Evolutionary conservation across 1,284 basidiomycete species (phyloP).

Genomic region (Melampsora americana): DNA sequence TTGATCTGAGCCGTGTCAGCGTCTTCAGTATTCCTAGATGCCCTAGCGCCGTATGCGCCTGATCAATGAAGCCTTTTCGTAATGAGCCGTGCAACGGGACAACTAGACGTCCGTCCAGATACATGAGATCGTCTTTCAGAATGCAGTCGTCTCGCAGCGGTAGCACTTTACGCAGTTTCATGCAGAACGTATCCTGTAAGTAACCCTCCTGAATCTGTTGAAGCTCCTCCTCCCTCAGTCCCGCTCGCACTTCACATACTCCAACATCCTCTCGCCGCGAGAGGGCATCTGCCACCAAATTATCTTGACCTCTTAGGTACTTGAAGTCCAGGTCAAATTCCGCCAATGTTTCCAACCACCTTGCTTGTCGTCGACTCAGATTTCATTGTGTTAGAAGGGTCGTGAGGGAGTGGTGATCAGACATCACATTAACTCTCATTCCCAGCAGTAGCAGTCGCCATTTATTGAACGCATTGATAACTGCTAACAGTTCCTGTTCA

Average conservation of each 20-base stretch:
- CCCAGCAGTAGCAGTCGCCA: no score
- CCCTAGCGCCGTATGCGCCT: not conserved
- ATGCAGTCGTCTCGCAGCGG: not conserved
- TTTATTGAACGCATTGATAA: slow-evolving; percentile 2
- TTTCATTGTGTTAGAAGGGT: no score
- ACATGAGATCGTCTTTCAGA: not conserved
- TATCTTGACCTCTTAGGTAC: no score
- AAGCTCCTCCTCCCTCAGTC: not conserved
- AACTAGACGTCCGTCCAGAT: not conserved
- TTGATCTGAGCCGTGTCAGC: not conserved
- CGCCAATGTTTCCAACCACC: no score
- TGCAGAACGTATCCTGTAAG: not conserved
- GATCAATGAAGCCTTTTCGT: no score
- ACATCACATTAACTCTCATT: no score
- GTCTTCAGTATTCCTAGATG: slow-evolving; percentile 12
- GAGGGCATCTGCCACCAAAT: slow-evolving; percentile 17
- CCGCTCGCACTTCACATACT: no score
- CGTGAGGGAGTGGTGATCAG: no score
- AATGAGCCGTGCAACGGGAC: not conserved
- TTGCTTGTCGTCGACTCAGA: no score
- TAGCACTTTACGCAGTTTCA: not conserved
- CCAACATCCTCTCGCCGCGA: not conserved
- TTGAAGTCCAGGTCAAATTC: no score
- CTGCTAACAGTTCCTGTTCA: slow-evolving; percentile 25
- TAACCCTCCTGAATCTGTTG: not conserved